phyloP scores from a whole-genome alignment of 768 basidiomycete species.

The Podaxis pistillaris region DNA sequence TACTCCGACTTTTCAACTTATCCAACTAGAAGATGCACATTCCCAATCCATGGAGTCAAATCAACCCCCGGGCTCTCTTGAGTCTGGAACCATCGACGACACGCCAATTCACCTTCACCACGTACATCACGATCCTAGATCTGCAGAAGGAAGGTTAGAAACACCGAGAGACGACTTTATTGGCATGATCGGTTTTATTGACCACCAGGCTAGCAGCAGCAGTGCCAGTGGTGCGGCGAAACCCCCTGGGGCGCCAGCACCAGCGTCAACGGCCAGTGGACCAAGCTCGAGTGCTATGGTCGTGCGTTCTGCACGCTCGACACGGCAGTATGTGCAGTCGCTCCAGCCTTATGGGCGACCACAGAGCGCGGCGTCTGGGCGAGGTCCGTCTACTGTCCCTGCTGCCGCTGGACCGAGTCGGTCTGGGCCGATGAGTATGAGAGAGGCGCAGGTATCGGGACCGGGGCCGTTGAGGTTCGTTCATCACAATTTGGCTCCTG shows the following conservation, averaged over 20 bases:
- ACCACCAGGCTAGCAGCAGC: constrained; percentile 10
- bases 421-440: background rate
- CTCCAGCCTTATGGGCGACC: constrained; percentile 28
- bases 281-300: constrained; percentile 4
- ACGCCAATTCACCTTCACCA: constrained; percentile 17
- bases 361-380: constrained; percentile 17
- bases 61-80: background rate
- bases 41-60: constrained; percentile 7
- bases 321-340: constrained; percentile 14
- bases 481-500: constrained; percentile 5
- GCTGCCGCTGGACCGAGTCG: constrained; percentile 13
- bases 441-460: constrained; percentile 7
- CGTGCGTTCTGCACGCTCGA: constrained; percentile 17
- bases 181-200: constrained; percentile 3
- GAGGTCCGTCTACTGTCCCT: constrained; percentile 6
- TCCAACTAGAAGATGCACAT: constrained; percentile 18
- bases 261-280: background rate
- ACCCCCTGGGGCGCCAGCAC: background rate
- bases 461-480: constrained; percentile 10
- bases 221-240: constrained; percentile 10
- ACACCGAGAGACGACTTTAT: constrained; percentile 1
- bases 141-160: constrained; percentile 18
- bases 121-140: constrained; percentile 10
- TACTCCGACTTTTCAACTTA: constrained; percentile 16
- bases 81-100: constrained; percentile 6